Base-by-base conservation (phyloP, 106 monocot species). In the Dendrobium nobile region DNA sequence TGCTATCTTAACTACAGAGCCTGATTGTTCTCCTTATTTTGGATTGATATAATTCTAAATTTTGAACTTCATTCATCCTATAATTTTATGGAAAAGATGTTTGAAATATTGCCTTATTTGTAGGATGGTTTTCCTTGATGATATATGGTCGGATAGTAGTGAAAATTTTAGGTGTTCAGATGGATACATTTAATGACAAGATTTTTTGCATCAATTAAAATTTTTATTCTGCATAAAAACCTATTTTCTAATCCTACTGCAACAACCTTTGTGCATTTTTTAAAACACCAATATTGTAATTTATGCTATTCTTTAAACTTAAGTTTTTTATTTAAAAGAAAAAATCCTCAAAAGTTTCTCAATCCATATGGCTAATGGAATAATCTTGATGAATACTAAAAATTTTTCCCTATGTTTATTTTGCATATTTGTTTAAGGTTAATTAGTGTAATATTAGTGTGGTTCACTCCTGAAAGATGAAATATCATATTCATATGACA, bases 1-100 rank as follows among this genome's bases (percentile, higher is more conserved):
- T 47, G 6, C 11, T 48, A 2, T 27, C 16, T 26, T 48, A 45
- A 48, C 4, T 42, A 2, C 24, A 47, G 4, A 6, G 74, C 43
- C 43, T 41, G 42, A 74, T 74, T 74, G 2, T 44, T 74, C 45
- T 76, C 7, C 76, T 76, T 16, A 41, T 76, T 45, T 76, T 47
- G 22, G 18, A 27, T 76, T 22, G 24, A 51, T 76, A 76, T 24
- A 51, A 16, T 6, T 41, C 27, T 76, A n/a, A 19, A 47, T 10
- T 48, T 74, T 44, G n/a, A 8, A n/a, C n/a, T 41, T 74, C 74
- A 42, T 74, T 41, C 43, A 74, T 18, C 33, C 15, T 37, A 40
- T 19, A 20, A 42, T 74, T 74, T 74, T 28, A 15, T 70, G 13
- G 17, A 8, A 16, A 70, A 4, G 13, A 16, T 70, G 37, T 28